Conservation (phyloP, 768 basidiomycete genomes). For the Leccinum subtestaceum region DNA sequence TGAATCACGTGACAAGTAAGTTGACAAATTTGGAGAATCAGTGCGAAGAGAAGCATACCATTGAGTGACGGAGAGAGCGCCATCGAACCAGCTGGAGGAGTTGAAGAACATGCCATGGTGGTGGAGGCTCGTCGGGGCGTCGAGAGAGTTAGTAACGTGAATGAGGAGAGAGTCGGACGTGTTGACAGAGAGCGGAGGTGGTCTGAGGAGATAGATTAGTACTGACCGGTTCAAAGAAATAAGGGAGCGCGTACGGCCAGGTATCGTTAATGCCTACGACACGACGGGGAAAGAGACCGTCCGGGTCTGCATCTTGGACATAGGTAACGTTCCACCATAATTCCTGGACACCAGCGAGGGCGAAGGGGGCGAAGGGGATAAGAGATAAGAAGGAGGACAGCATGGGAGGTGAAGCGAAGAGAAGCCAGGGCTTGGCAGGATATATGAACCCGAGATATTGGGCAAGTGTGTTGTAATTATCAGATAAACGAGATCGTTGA, state of each 20-base stretch:
- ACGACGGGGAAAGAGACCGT: conserved; percentile 71
- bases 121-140: conserved; percentile 69
- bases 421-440: too few relatives aligned
- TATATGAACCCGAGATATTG: not conserved
- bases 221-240: not conserved
- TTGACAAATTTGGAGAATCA: not conserved
- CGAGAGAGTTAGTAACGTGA: conserved; percentile 73
- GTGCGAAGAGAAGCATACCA: conserved; percentile 46
- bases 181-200: conserved; percentile 75
- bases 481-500: conserved; percentile 5
- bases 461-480: not conserved
- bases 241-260: conserved; percentile 73
- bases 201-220: conserved; percentile 42
- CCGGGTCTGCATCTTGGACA: conserved; percentile 75
- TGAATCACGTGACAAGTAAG: not conserved
- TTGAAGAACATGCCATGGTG: conserved; percentile 98
- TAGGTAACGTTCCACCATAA: conserved; percentile 93
- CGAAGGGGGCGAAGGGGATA: conserved; percentile 31
- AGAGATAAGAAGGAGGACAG: conserved; percentile 12
- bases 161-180: conserved; percentile 71
- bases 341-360: conserved; percentile 66
- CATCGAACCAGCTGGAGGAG: conserved; percentile 83
- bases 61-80: conserved; percentile 77
- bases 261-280: conserved; percentile 88
- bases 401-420: conserved; percentile 3